Percentiles rank a stretch among this genome's conserved stretches.
Evolutionary conservation across 225 moss, liverwort and hornwort species (phyloP).

Genomic region (Neckera pumila): DNA sequence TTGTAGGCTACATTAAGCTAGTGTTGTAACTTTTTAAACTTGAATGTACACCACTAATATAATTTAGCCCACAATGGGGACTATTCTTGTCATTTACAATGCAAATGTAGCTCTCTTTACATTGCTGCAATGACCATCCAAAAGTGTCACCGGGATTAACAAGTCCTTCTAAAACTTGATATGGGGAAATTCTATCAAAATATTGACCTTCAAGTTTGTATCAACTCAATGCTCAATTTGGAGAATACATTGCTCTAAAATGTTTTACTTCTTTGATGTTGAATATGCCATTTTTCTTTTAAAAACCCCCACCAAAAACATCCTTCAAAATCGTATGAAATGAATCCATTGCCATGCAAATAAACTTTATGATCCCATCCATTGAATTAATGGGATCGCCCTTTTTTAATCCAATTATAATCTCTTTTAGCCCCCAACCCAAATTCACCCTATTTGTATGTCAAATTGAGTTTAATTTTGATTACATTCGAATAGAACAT

Average conservation of each 20-base stretch:
- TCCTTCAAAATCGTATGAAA: not conserved
- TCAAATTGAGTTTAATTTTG: not conserved
- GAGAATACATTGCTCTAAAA: not conserved
- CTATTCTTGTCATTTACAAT: not conserved
- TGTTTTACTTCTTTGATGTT: not conserved
- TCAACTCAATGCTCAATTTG: accelerated
- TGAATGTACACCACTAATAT: too few relatives aligned
- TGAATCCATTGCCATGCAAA: not conserved
- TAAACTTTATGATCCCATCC: not conserved
- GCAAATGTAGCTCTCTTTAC: not conserved
- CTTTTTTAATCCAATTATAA: not conserved
- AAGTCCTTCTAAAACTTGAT: not conserved
- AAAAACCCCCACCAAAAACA: accelerated
- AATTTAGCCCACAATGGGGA: not conserved
- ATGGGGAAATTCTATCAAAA: not conserved
- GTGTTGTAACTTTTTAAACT: too few relatives aligned
- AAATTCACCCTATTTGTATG: not conserved
- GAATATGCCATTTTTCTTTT: not conserved
- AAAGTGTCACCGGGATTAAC: accelerated
- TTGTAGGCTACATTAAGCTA: too few relatives aligned
- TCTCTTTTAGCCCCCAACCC: not conserved
- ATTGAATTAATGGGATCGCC: not conserved
- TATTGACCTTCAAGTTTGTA: accelerated
- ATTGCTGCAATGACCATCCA: not conserved
- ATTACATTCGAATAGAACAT: not conserved